A percentile compares a stretch with the other conserved stretches of the same genome.
Conservation (phyloP, 305 asterid genomes). For the Stenogyne calaminthoides region DNA sequence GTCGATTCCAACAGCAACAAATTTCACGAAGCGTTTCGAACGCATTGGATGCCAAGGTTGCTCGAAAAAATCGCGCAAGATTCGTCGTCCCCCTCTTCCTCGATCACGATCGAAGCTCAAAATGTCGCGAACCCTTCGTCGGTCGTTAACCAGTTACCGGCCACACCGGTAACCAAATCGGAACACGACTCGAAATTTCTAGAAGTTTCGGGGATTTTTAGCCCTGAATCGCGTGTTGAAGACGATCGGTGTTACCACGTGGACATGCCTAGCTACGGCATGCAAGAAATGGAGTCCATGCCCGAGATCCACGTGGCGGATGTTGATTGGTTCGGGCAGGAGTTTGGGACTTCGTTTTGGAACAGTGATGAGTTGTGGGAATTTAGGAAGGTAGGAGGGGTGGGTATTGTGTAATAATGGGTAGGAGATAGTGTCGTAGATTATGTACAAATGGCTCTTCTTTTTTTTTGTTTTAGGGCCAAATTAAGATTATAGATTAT, state of each 20-base stretch:
- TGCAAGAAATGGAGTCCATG: slow-evolving; percentile 39
- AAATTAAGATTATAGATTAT: neutral
- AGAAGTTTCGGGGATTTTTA: slow-evolving; percentile 10
- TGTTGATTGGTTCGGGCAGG: slow-evolving; percentile 53
- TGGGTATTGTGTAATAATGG: slow-evolving; percentile 11
- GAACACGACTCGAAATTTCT: slow-evolving; percentile 16
- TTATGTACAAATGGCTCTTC: slow-evolving; percentile 24
- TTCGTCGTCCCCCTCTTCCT: slow-evolving; percentile 33
- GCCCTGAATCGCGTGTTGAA: slow-evolving; percentile 14
- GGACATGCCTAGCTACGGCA: slow-evolving; percentile 31
- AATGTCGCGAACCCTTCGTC: slow-evolving; percentile 22
- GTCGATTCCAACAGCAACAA: slow-evolving; percentile 75
- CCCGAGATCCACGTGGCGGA: slow-evolving; percentile 47
- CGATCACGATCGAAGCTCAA: slow-evolving; percentile 43
- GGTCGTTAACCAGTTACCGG: slow-evolving; percentile 16
- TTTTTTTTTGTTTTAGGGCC: slow-evolving; percentile 43
- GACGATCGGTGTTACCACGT: slow-evolving; percentile 45
- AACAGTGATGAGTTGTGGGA: slow-evolving; percentile 71
- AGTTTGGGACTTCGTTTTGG: slow-evolving; percentile 51
- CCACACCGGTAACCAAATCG: neutral
- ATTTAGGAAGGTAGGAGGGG: slow-evolving; percentile 38
- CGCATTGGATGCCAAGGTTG: slow-evolving; percentile 77
- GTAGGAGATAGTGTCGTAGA: too few species aligned
- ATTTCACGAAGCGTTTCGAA: slow-evolving; percentile 65
- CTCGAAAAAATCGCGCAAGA: slow-evolving; percentile 68